These are phyloP conservation scores for Calonectria hawksworthii DNA, from an alignment of 2,329 filamentous ascomycete species.

Conservation along the genomic window DNA sequence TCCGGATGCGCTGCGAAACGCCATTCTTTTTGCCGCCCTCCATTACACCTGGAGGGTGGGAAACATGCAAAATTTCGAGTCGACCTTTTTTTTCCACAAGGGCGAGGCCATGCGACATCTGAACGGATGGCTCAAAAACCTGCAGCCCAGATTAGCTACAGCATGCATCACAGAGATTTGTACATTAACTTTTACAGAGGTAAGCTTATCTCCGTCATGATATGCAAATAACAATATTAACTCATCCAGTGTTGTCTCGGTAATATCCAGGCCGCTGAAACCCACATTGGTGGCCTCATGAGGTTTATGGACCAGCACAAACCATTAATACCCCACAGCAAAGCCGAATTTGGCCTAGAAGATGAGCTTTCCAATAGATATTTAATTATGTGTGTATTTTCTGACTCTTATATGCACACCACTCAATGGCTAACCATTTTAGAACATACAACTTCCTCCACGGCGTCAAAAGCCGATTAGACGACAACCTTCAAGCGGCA, in stretches of 20 bases:
- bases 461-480: slow-evolving; percentile 38
- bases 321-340: background rate
- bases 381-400: slow-evolving; percentile 31
- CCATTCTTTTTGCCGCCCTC: slow-evolving; percentile 37
- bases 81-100: slow-evolving; percentile 40
- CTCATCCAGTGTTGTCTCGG: slow-evolving; percentile 34
- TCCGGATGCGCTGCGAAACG: slow-evolving; percentile 34
- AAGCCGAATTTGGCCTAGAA: slow-evolving; percentile 14
- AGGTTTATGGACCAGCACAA: slow-evolving; percentile 38
- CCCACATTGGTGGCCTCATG: slow-evolving; percentile 36
- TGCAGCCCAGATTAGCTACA: background rate
- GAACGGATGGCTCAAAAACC: slow-evolving; percentile 23
- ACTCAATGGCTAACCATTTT: background rate
- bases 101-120: slow-evolving; percentile 34
- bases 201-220: background rate
- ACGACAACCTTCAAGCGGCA: slow-evolving; percentile 25
- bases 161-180: slow-evolving; percentile 35
- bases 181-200: slow-evolving; percentile 37
- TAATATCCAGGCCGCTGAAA: slow-evolving; percentile 32
- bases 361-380: slow-evolving; percentile 38
- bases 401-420: rapidly evolving
- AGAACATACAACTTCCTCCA: slow-evolving; percentile 41
- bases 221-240: background rate
- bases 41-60: slow-evolving; percentile 40
- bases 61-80: slow-evolving; percentile 29